Percentiles rank a stretch among this genome's conserved stretches.
These are phyloP conservation scores for Purpureocillium lavendulum DNA, from an alignment of 2,329 filamentous ascomycete species.

Conservation along the genomic window DNA sequence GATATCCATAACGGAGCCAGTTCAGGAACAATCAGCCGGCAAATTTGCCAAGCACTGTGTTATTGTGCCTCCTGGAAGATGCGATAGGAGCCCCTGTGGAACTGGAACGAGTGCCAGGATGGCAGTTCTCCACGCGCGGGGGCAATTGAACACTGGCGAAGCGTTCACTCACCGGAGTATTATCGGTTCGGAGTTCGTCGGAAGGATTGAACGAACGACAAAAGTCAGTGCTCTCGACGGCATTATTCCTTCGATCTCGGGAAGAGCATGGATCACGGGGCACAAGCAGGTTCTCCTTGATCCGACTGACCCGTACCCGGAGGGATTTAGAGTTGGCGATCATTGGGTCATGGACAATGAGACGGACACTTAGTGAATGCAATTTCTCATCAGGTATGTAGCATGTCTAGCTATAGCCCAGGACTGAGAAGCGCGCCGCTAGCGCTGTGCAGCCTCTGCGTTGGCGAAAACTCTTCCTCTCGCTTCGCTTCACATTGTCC, in stretches of 20 bases:
- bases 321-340: too few species aligned
- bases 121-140: constrained; percentile 32
- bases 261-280: constrained; percentile 35
- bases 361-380: too few species aligned
- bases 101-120: constrained; percentile 34
- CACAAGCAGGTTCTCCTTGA: constrained; percentile 34
- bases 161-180: constrained; percentile 30
- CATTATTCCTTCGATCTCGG: constrained; percentile 30
- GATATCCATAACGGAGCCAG: constrained; percentile 28
- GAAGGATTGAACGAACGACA: constrained; percentile 25
- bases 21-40: constrained; percentile 11
- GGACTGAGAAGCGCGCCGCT: too few species aligned
- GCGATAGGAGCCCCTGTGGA: constrained; percentile 37
- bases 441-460: too few species aligned
- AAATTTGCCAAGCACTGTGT: constrained; percentile 29
- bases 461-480: too few species aligned
- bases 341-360: too few species aligned
- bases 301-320: constrained; percentile 32
- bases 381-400: too few species aligned
- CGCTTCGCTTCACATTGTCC: too few species aligned
- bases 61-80: constrained; percentile 34
- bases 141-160: constrained; percentile 26
- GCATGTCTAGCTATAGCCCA: too few species aligned
- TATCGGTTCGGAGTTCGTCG: constrained; percentile 31
- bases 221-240: constrained; percentile 29